Evolutionary conservation across 306 rosid species (phyloP), one percentile per base, ranked within the genome.

Genomic region (Parietaria judaica): DNA sequence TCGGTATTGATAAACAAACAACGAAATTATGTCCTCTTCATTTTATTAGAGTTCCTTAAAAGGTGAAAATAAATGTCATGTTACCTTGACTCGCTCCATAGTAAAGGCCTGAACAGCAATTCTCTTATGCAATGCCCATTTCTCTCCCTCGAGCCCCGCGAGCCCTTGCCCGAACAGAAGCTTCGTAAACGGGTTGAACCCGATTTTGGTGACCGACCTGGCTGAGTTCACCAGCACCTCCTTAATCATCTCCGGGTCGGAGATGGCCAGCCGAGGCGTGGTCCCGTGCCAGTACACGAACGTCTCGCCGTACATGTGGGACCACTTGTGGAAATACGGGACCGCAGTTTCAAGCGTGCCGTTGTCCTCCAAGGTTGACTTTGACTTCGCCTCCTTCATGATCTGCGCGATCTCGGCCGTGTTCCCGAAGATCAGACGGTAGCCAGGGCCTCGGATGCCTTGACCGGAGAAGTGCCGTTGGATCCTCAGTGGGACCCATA

Each of bases 211-310:
- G 71, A 3, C 86, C 87, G 34, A 23, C 31, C 74, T 13, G 8
- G 74, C 66, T 23, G 31, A 23, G 36, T 83, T 80, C 54, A 64
- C 11, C 14, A 84, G 72, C 43, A 86, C 84, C 56, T 84, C 89
- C 75, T 84, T 89, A 3, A 86, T 62, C 86, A 80, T 14, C 0
- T 84, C 83, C 65, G 86, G 92, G 50, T 89, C 87, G 14, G 86
- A 58, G 51, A 80, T 52, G 0, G 81, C 89, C 75, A 86, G 68
- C 46, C 89, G 69, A 9, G 97, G 86, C 1, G 45, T 76, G 5
- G 83, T 61, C 76, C 94, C 94, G 59, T 82, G 83, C 97, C 86
- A 86, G 77, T 80, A 77, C 3, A 86, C 41, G 59, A 84, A 86
- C 17, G 70, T 80, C 67, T 80, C 80, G 63, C 97, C 92, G 53